A percentile compares a stretch with the other conserved stretches of the same genome.
These are phyloP conservation scores for Extremus antarcticus DNA, from an alignment of 495 filamentous ascomycete genomes.

Conservation along the genomic window DNA sequence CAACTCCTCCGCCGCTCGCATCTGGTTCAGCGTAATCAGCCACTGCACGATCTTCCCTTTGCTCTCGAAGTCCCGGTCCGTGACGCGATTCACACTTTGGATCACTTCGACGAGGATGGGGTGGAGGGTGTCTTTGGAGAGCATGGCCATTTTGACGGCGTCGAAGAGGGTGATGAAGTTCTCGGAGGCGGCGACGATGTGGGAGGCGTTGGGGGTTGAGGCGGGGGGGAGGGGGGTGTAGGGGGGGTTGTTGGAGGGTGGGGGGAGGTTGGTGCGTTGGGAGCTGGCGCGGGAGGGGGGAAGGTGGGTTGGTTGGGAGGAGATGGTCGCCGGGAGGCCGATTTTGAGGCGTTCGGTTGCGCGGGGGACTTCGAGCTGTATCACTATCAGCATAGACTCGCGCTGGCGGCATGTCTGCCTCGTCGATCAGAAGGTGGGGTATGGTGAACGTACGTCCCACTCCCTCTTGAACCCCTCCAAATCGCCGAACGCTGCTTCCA, in stretches of 20 bases:
- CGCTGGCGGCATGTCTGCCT: background rate
- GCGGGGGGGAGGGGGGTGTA: slow-evolving; percentile 18
- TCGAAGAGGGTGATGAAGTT: slow-evolving; percentile 98
- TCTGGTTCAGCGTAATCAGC: slow-evolving; percentile 93
- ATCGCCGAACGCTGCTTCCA: slow-evolving; percentile 70
- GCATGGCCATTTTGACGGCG: slow-evolving; percentile 74
- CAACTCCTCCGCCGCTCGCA: slow-evolving; percentile 88
- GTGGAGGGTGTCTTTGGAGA: slow-evolving; percentile 91
- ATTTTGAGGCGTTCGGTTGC: slow-evolving; percentile 87
- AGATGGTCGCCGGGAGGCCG: slow-evolving; percentile 56
- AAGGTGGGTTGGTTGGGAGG: slow-evolving; percentile 39
- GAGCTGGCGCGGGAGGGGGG: slow-evolving; percentile 19
- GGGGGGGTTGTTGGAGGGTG: background rate
- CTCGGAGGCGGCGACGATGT: slow-evolving; percentile 81
- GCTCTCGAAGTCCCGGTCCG: slow-evolving; percentile 82
- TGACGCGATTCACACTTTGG: slow-evolving; percentile 91
- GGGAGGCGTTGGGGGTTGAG: slow-evolving; percentile 18
- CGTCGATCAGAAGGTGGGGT: background rate
- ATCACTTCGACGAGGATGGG: slow-evolving; percentile 90
- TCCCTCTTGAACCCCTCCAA: slow-evolving; percentile 87
- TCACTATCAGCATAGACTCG: background rate
- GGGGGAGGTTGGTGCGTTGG: background rate
- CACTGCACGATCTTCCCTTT: slow-evolving; percentile 96
- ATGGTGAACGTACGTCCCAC: slow-evolving; percentile 61
- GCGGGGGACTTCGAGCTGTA: slow-evolving; percentile 82